phyloP scores from a whole-genome alignment of 352 stramenopile species.

The Phytopythium aichiense region DNA sequence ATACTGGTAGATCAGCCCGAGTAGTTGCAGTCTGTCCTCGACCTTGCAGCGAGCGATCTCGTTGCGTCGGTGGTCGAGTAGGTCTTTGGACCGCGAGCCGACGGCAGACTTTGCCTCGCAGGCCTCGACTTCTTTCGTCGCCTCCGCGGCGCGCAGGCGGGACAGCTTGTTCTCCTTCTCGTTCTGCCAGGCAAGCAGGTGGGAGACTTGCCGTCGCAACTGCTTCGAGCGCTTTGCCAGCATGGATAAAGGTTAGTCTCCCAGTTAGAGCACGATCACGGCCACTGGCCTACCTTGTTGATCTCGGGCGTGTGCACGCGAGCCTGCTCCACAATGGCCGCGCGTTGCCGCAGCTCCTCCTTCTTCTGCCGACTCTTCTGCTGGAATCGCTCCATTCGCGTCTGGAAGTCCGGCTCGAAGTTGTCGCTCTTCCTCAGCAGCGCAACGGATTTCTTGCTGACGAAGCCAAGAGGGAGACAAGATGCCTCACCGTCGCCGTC shows the following conservation, averaged over 20 bases:
- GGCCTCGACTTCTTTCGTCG: conserved; percentile 18
- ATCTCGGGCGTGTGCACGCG: conserved; percentile 37
- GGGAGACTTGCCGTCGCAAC: conserved; percentile 50
- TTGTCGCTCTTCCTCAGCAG: conserved; percentile 39
- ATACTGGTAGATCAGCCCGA: conserved; percentile 68
- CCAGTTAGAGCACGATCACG: conserved; percentile 3
- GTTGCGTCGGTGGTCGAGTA: conserved; percentile 35
- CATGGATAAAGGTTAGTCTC: neutral
- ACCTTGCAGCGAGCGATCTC: conserved; percentile 61
- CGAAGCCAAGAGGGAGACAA: neutral
- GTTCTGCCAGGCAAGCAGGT: conserved; percentile 59
- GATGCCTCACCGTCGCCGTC: neutral
- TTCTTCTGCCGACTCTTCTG: conserved; percentile 42
- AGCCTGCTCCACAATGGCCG: conserved; percentile 25
- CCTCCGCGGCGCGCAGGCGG: conserved; percentile 34
- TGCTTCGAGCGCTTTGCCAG: conserved; percentile 45
- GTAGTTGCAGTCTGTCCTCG: conserved; percentile 60
- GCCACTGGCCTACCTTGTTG: conserved; percentile 33
- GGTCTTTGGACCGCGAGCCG: conserved; percentile 21
- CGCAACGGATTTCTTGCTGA: conserved; percentile 30
- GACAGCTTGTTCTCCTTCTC: conserved; percentile 55
- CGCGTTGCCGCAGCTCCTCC: conserved; percentile 36
- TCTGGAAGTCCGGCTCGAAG: conserved; percentile 63
- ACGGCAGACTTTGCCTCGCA: conserved; percentile 32
- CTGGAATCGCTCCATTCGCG: conserved; percentile 49